phyloP scores from a whole-genome alignment of 331 rosid species.

The Quercus tomentella region DNA sequence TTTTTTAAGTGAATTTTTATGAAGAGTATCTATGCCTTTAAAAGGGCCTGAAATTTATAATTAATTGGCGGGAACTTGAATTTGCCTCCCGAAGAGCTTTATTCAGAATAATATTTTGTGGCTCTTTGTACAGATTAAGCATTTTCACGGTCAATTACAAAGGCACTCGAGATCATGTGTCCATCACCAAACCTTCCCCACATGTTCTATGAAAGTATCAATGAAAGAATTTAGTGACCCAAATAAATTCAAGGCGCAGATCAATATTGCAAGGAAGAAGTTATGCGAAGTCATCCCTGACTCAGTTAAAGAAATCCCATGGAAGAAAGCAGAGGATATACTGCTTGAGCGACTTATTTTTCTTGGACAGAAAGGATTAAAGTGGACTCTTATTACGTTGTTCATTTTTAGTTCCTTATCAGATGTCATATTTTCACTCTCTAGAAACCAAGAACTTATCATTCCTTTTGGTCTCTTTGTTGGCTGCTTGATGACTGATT shows the following conservation, averaged over 20 bases:
- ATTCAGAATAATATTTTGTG: neutral
- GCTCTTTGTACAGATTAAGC: slow-evolving; percentile 24
- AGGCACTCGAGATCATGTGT: neutral
- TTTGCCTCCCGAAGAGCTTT: neutral
- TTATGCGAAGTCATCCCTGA: slow-evolving; percentile 30
- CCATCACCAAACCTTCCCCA: neutral
- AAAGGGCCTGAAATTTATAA: neutral
- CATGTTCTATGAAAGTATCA: slow-evolving; percentile 15
- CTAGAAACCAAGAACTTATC: slow-evolving; percentile 33
- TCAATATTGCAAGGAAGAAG: slow-evolving; percentile 26
- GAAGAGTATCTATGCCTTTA: too few relatives aligned
- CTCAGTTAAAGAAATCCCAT: slow-evolving; percentile 33
- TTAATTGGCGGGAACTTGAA: neutral
- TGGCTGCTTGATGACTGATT: slow-evolving; percentile 34
- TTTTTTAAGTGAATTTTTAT: too few relatives aligned
- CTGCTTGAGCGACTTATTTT: slow-evolving; percentile 22
- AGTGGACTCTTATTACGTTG: slow-evolving; percentile 24
- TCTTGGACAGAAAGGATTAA: slow-evolving; percentile 27
- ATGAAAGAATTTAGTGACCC: slow-evolving; percentile 27
- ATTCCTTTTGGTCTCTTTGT: slow-evolving; percentile 46
- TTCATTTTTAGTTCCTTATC: slow-evolving; percentile 20
- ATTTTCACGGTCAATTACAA: slow-evolving; percentile 2
- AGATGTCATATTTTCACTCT: slow-evolving; percentile 31
- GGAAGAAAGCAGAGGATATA: slow-evolving; percentile 33
- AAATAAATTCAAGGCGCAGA: slow-evolving; percentile 1